These are phyloP conservation scores for Allantophomopsis cytisporea DNA, from an alignment of 2,329 filamentous ascomycete genomes.

Conservation along the genomic window DNA sequence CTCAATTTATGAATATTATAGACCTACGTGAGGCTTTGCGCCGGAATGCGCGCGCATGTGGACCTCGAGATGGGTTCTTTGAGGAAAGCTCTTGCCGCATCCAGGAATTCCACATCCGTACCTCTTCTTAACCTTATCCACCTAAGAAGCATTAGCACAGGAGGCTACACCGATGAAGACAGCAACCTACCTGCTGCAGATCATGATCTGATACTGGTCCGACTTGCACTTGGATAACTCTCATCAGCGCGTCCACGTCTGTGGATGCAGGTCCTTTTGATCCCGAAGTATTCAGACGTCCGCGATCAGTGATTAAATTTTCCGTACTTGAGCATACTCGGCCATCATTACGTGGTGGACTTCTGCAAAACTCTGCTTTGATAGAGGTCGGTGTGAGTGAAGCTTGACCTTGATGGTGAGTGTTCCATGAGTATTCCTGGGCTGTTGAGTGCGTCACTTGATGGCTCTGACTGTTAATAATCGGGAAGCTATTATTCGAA, in stretches of 20 bases:
- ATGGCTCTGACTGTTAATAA: too few relatives aligned
- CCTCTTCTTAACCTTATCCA: slow-evolving; percentile 31
- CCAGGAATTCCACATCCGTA: slow-evolving; percentile 62
- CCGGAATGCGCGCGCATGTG: slow-evolving; percentile 83
- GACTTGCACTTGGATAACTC: slow-evolving; percentile 61
- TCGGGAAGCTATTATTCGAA: too few relatives aligned
- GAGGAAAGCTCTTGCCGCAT: slow-evolving; percentile 73
- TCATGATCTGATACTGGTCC: not conserved
- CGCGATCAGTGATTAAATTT: too few relatives aligned
- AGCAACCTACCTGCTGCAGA: not conserved
- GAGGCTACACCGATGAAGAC: not conserved
- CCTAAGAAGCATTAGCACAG: not conserved
- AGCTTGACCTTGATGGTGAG: too few relatives aligned
- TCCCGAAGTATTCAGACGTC: too few relatives aligned
- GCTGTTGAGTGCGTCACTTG: too few relatives aligned
- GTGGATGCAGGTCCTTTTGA: slow-evolving; percentile 27
- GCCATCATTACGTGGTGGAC: too few relatives aligned
- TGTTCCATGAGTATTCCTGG: too few relatives aligned
- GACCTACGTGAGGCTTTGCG: slow-evolving; percentile 73
- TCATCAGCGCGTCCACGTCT: slow-evolving; percentile 79
- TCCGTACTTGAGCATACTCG: too few relatives aligned
- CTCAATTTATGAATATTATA: slow-evolving; percentile 2
- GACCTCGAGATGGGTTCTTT: slow-evolving; percentile 88
- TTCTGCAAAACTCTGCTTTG: too few relatives aligned
- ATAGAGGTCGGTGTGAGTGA: too few relatives aligned